Conservation (phyloP, 768 basidiomycete species). For the Arthromyces matolae region DNA sequence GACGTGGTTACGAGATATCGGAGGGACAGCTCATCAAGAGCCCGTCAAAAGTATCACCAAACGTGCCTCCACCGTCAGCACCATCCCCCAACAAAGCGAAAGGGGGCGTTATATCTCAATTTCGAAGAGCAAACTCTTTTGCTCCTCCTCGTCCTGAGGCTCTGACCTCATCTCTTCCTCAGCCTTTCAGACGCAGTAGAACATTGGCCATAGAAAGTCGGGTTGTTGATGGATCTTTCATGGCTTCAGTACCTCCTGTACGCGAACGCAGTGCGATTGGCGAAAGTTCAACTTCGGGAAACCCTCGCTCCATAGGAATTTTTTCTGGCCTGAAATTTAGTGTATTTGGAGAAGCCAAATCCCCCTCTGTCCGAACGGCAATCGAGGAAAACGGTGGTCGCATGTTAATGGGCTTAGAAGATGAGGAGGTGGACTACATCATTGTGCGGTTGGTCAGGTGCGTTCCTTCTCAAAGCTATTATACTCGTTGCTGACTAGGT, state of each 20-base stretch:
- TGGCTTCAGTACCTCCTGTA: conserved; percentile 9
- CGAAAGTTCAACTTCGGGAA: conserved; percentile 18
- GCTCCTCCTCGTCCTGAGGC: conserved; percentile 33
- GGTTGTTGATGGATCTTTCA: conserved; percentile 7
- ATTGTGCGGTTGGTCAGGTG: conserved; percentile 76
- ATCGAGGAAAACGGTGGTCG: conserved; percentile 58
- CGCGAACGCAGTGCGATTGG: conserved; percentile 15
- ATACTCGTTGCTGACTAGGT: conserved; percentile 1
- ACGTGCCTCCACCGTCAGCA: conserved; percentile 16
- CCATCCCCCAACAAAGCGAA: conserved; percentile 16
- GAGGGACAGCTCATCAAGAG: conserved; percentile 59
- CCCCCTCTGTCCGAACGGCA: conserved; percentile 51
- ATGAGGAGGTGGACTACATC: conserved; percentile 56
- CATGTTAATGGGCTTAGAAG: conserved; percentile 41
- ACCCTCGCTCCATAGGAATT: conserved; percentile 25
- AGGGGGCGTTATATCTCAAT: conserved; percentile 52
- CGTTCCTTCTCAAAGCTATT: conserved; percentile 8
- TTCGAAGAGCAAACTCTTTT: conserved; percentile 65
- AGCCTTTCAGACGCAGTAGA: conserved; percentile 46
- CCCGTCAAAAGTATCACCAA: conserved; percentile 41
- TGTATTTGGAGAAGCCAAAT: conserved; percentile 65
- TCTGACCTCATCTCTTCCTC: conserved; percentile 24
- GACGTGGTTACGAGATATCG: conserved; percentile 62
- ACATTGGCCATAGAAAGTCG: conserved; percentile 15
- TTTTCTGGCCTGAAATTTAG: conserved; percentile 58